Evolutionary conservation across 2,329 filamentous ascomycete species (phyloP).

Genomic region (Colletotrichum sublineola): DNA sequence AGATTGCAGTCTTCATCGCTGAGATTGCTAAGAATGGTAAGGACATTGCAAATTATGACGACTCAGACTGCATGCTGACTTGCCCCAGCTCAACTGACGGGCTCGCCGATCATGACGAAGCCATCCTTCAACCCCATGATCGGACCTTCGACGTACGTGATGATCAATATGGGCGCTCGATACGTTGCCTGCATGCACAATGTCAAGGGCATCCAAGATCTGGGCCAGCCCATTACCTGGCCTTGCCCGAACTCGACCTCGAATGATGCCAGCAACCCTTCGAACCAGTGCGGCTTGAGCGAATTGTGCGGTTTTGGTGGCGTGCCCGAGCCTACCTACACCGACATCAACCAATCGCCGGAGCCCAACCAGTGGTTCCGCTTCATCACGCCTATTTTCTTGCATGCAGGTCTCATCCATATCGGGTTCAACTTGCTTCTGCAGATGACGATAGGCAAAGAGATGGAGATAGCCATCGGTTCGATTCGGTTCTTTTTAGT

Average conservation of each 20-base stretch:
- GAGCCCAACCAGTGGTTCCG: constrained; percentile 95
- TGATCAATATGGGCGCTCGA: constrained; percentile 97
- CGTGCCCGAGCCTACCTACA: constrained; percentile 76
- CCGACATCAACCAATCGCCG: constrained; percentile 64
- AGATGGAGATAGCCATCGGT: constrained; percentile 94
- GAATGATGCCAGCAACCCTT: constrained; percentile 59
- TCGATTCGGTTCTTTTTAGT: constrained; percentile 89
- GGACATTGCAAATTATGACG: constrained; percentile 51
- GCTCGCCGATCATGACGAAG: constrained; percentile 81
- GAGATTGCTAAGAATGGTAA: constrained; percentile 88
- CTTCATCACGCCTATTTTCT: constrained; percentile 95
- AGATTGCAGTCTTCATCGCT: constrained; percentile 88
- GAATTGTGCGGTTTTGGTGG: constrained; percentile 87
- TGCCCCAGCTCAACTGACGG: constrained; percentile 77
- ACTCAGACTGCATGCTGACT: constrained; percentile 12
- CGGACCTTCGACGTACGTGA: constrained; percentile 87
- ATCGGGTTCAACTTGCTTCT: constrained; percentile 96
- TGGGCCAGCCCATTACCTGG: constrained; percentile 67
- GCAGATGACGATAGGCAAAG: constrained; percentile 88
- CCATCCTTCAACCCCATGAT: constrained; percentile 98
- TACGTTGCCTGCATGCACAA: constrained; percentile 97
- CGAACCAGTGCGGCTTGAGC: constrained; percentile 77
- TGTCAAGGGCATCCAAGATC: constrained; percentile 73
- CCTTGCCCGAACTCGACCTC: constrained; percentile 86
- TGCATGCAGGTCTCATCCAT: constrained; percentile 94